Base-by-base conservation (phyloP, 768 basidiomycete species). In the Pholiota molesta region DNA sequence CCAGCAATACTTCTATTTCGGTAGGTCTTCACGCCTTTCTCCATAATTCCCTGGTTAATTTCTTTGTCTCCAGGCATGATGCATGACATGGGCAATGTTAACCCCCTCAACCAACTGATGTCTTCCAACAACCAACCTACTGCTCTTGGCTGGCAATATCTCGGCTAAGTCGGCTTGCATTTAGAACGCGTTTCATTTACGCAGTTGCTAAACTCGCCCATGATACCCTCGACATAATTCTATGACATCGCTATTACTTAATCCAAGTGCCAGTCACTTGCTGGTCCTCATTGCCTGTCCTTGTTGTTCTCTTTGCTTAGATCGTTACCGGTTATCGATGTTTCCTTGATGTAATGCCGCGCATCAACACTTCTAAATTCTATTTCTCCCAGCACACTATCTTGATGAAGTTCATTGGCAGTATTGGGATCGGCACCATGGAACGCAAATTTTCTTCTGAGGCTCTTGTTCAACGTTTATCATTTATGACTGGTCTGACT, bases 21-120 rank as follows among this genome's bases (percentile, higher is more conserved):
- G 92, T 90, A 62, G 53, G 85, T 76, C 7, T 33, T 37, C 42
- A 7, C 31, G 42, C 9, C n/a, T 11, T 2, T 42, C 10, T 40
- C 0, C 37, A 56, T 44, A 1, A 7, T 29, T 8, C n/a, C 40
- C n/a, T 42, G 59, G 5, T 42, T 47, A 57, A 47, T 51, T 45
- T 57, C 17, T 47, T 21, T 62, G 31, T 5, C n/a, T 51, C 2
- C 55, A 87, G 89, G 86, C 67, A 74, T 79, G 37, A 85, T 90
- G 82, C 68, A 77, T 40, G 72, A 85, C 62, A 76, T 88, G 78
- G 73, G 76, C 52, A 80, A 81, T 54, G 89, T 93, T 66, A 85
- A 86, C 75, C 61, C 69, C 10, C 68, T 71, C 31, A 87, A 92
- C 70, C 66, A 74, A 35, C 77, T 94, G 42, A 78, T 92, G 75